These are phyloP conservation scores for Phytophthora citrophthora DNA, from an alignment of 352 stramenopile species.

Conservation along the genomic window DNA sequence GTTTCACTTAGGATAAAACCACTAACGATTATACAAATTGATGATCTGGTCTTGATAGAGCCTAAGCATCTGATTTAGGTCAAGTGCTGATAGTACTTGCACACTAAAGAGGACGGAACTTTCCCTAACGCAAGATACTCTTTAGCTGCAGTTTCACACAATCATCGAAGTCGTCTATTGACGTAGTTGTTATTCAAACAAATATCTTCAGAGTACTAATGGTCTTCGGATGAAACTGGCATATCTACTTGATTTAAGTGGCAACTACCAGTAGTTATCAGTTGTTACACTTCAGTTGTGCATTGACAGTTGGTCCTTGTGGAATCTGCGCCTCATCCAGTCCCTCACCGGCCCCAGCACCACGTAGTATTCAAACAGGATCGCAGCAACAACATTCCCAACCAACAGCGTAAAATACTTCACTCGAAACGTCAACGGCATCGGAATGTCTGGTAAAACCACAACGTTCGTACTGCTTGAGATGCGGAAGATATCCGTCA, in stretches of 20 bases:
- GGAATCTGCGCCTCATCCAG: constrained; percentile 54
- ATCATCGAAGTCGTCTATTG: too few species aligned
- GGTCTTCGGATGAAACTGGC: too few species aligned
- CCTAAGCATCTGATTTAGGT: too few species aligned
- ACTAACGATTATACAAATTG: too few species aligned
- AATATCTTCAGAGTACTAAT: too few species aligned
- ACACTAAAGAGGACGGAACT: too few species aligned
- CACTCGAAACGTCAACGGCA: constrained; percentile 46
- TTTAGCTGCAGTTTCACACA: too few species aligned
- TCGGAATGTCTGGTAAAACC: constrained; percentile 54
- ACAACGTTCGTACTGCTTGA: constrained; percentile 55
- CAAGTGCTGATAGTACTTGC: too few species aligned
- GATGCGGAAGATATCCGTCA: constrained; percentile 59
- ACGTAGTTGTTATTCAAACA: too few species aligned
- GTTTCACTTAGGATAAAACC: too few species aligned
- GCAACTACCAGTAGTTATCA: neutral
- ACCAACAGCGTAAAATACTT: constrained; percentile 45
- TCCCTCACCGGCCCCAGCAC: constrained; percentile 52
- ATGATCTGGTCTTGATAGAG: too few species aligned
- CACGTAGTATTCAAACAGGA: constrained; percentile 51
- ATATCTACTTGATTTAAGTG: neutral
- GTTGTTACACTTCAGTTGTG: constrained; percentile 26
- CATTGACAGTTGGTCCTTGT: constrained; percentile 62
- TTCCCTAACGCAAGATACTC: too few species aligned
- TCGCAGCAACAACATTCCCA: constrained; percentile 40